Evolutionary conservation across 208 protist species (phyloP).

Genomic region (Kentomonas sorsogonicus): DNA sequence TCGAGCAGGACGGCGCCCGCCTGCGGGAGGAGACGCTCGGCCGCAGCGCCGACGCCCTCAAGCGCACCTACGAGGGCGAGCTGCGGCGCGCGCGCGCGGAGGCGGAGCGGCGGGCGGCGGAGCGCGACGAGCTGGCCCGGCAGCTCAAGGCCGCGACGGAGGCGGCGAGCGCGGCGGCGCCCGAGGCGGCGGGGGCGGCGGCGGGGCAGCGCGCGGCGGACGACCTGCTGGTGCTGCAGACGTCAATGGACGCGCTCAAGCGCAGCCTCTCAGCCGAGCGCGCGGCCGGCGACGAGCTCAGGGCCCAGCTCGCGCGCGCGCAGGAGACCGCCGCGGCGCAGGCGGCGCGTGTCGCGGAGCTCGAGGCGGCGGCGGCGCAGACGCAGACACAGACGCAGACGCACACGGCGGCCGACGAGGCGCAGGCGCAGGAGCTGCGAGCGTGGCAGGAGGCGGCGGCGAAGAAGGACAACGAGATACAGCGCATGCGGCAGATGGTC

Average conservation of each 20-base stretch:
- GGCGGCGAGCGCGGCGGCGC: neutral
- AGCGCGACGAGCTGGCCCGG: constrained; percentile 19
- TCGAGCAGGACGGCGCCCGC: neutral
- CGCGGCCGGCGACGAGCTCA: neutral
- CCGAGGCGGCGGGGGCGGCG: neutral
- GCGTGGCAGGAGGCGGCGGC: constrained; percentile 5
- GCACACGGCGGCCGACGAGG: neutral
- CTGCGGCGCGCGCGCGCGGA: constrained; percentile 4
- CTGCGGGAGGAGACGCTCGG: constrained; percentile 7
- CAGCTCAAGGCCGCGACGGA: constrained; percentile 11
- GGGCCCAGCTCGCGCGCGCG: too few relatives aligned
- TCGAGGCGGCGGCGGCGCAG: neutral
- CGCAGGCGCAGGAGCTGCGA: neutral
- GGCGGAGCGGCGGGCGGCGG: constrained; percentile 5
- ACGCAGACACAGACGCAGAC: neutral
- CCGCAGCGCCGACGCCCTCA: neutral
- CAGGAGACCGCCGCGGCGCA: too few relatives aligned
- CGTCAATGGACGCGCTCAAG: too few relatives aligned
- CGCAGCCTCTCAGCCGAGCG: too few relatives aligned
- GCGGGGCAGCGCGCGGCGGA: neutral
- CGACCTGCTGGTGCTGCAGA: neutral
- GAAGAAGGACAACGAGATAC: neutral
- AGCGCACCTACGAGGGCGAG: constrained; percentile 6
- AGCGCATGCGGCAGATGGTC: constrained; percentile 17
- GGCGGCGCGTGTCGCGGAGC: too few relatives aligned